phyloP scores from a whole-genome alignment of 2,329 filamentous ascomycete genomes.

The Corniculantispora saksenae region DNA sequence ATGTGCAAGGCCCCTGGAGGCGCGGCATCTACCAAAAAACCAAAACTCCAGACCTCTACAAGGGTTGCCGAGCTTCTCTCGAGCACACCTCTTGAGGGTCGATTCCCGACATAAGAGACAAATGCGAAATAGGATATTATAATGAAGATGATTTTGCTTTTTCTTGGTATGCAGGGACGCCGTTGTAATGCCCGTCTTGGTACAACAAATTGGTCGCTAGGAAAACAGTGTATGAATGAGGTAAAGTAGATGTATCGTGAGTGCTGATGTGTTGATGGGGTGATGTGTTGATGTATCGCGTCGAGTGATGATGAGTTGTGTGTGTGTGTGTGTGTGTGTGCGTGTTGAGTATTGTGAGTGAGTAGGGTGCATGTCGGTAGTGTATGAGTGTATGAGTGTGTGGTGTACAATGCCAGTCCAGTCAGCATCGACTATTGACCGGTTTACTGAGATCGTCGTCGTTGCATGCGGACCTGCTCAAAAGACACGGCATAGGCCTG shows the following conservation, averaged over 20 bases:
- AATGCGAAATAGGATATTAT: conserved; percentile 19
- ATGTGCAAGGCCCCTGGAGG: conserved; percentile 1
- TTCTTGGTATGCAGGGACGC: conserved; percentile 20
- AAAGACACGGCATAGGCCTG: conserved; percentile 86
- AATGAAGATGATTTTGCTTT: conserved; percentile 18
- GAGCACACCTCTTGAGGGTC: neutral
- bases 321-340: conserved; percentile 26
- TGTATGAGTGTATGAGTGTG: conserved; percentile 18
- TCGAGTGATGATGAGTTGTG: conserved; percentile 21
- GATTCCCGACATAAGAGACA: conserved; percentile 3
- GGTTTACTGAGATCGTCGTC: conserved; percentile 55
- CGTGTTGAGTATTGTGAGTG: too few species aligned
- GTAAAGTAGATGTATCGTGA: neutral
- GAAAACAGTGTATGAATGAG: conserved; percentile 15
- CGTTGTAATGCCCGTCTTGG: conserved; percentile 21
- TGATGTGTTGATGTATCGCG: neutral
- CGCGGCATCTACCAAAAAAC: conserved; percentile 1
- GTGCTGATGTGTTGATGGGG: neutral
- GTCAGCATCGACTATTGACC: too few species aligned
- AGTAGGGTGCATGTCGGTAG: conserved; percentile 26
- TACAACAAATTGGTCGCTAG: conserved; percentile 26
- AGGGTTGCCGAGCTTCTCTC: conserved; percentile 9
- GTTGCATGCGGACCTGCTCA: conserved; percentile 71
- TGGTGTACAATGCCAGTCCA: conserved; percentile 1
- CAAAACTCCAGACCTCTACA: neutral